A percentile compares a stretch with the other conserved stretches of the same genome.
phyloP scores from a whole-genome alignment of 345 rosid species.

The Lumnitzera littorea region DNA sequence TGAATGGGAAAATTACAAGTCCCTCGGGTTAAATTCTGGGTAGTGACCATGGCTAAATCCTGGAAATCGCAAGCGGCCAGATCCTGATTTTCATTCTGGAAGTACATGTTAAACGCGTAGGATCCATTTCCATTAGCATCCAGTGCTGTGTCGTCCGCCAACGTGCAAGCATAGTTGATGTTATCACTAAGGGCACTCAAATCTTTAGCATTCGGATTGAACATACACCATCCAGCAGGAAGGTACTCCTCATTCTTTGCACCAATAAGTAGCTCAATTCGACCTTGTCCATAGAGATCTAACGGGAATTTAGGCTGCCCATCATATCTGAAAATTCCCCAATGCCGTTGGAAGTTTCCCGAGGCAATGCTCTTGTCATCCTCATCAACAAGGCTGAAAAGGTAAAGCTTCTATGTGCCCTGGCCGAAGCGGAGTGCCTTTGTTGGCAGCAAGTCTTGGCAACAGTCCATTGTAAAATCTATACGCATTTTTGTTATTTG shows the following conservation, averaged over 20 bases:
- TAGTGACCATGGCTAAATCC: constrained; percentile 40
- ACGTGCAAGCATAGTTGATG: constrained; percentile 61
- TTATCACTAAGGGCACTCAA: constrained; percentile 56
- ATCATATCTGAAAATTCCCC: constrained; percentile 78
- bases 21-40: constrained; percentile 53
- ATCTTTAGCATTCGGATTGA: constrained; percentile 56
- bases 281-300: constrained; percentile 60
- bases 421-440: constrained; percentile 64
- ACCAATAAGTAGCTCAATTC: constrained; percentile 39
- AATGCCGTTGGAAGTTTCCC: constrained; percentile 85
- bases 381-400: constrained; percentile 78
- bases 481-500: constrained; percentile 44
- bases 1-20: constrained; percentile 60
- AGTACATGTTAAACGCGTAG: constrained; percentile 66
- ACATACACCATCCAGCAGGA: constrained; percentile 61
- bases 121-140: constrained; percentile 62
- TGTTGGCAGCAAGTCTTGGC: constrained; percentile 44
- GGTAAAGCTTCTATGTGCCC: constrained; percentile 54
- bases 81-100: constrained; percentile 54
- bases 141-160: constrained; percentile 52
- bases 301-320: constrained; percentile 71
- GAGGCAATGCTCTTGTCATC: constrained; percentile 86
- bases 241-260: constrained; percentile 61
- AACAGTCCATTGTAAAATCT: constrained; percentile 69
- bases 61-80: constrained; percentile 56